Evolutionary conservation across 2,329 filamentous ascomycete genomes (phyloP).

Genomic region (Raffaelea ambrosiae): DNA sequence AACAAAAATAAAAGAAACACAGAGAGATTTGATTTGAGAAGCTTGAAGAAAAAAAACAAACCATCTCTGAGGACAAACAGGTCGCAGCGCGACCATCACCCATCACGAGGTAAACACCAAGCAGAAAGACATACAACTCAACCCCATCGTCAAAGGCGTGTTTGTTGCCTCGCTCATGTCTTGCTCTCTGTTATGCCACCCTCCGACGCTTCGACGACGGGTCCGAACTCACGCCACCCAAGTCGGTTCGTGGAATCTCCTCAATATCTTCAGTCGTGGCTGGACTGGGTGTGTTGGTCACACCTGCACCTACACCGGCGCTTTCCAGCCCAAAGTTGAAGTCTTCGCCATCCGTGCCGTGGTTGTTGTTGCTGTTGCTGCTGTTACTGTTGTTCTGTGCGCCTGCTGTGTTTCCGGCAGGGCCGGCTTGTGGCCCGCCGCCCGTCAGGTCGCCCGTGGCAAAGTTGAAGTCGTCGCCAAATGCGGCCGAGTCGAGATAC

Average conservation of each 20-base stretch:
- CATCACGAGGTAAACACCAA: background rate
- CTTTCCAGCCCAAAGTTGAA: conserved; percentile 42
- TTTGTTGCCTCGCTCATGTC: no score
- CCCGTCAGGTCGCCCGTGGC: conserved; percentile 26
- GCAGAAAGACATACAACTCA: background rate
- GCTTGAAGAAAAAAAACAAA: background rate
- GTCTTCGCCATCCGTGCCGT: conserved; percentile 31
- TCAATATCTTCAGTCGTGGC: conserved; percentile 13
- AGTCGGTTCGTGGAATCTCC: conserved; percentile 12
- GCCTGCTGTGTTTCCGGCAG: conserved; percentile 5
- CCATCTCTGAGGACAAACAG: no score
- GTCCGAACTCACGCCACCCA: conserved; percentile 13
- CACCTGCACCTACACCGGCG: conserved; percentile 14
- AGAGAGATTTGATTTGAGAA: background rate
- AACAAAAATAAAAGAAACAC: background rate
- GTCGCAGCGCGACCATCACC: no score
- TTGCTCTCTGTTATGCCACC: conserved; percentile 12
- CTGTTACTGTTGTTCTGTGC: background rate
- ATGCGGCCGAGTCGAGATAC: conserved; percentile 34
- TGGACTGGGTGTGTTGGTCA: conserved; percentile 13
- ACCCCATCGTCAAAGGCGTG: no score
- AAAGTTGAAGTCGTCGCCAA: conserved; percentile 43
- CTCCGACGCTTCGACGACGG: conserved; percentile 30
- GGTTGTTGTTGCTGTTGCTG: background rate
- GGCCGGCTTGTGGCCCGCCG: conserved; percentile 12